These are phyloP conservation scores for Chlorella variabilis DNA, from an alignment of 163 green algal species.

Conservation along the genomic window DNA sequence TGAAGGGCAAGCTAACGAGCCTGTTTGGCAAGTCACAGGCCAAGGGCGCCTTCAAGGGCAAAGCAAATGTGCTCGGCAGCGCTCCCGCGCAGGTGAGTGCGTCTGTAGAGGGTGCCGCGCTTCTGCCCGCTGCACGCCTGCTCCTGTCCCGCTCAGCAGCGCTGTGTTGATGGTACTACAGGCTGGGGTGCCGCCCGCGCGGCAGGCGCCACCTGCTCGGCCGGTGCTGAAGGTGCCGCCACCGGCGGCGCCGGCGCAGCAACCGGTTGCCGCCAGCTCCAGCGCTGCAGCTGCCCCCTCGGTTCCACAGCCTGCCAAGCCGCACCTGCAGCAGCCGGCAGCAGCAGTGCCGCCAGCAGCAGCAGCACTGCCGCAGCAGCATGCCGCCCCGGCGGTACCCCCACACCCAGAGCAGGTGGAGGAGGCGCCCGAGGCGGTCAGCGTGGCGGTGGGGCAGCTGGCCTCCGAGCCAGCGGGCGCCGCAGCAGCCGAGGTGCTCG, in stretches of 20 bases:
- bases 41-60: constrained; percentile 26
- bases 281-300: not conserved
- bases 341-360: not conserved
- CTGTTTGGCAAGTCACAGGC: not conserved
- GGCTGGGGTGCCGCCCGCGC: not conserved
- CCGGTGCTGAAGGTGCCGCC: not conserved
- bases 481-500: constrained; percentile 19
- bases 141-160: too few relatives aligned
- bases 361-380: not conserved
- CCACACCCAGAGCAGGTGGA: not conserved
- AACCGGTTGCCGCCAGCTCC: too few relatives aligned
- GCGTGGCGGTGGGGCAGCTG: constrained; percentile 14
- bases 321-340: not conserved
- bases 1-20: constrained; percentile 40
- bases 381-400: not conserved
- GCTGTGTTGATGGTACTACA: not conserved
- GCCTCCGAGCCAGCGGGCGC: not conserved
- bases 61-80: constrained; percentile 12
- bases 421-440: not conserved
- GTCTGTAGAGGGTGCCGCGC: not conserved
- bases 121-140: too few relatives aligned
- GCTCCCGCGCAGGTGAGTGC: not conserved
- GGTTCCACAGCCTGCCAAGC: too few relatives aligned
- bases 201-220: not conserved
- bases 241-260: not conserved